Conservation (phyloP, 805 yeast species). For the Priceomyces carsonii region DNA sequence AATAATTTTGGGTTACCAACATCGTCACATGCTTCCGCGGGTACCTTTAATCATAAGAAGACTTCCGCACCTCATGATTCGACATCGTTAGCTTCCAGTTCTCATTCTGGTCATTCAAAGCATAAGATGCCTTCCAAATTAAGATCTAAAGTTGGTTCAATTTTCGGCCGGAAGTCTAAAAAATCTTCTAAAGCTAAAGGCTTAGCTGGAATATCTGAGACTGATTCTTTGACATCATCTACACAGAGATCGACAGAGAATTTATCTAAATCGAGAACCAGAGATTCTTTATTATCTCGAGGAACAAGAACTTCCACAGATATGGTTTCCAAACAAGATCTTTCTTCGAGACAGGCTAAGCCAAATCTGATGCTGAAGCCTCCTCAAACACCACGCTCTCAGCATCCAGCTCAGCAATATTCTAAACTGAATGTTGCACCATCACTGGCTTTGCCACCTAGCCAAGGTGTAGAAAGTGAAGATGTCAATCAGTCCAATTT, state of each 20-base stretch:
- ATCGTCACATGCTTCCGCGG: neutral
- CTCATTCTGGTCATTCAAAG: conserved; percentile 2
- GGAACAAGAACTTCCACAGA: conserved; percentile 4
- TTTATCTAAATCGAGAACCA: conserved; percentile 8
- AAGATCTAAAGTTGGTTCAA: conserved; percentile 73
- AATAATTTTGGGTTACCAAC: neutral
- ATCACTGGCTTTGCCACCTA: neutral
- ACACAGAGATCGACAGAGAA: conserved; percentile 6
- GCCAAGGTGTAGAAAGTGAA: neutral
- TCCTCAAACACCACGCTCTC: neutral
- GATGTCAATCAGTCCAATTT: neutral
- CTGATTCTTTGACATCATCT: conserved; percentile 23
- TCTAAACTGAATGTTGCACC: neutral
- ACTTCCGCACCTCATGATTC: conserved; percentile 3
- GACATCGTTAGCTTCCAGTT: conserved; percentile 5
- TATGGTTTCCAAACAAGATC: neutral
- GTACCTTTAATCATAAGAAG: conserved; percentile 1
- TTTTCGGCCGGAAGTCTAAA: conserved; percentile 64
- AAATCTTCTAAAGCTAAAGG: conserved; percentile 17
- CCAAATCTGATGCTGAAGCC: neutral
- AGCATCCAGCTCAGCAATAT: neutral
- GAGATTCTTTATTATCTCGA: conserved; percentile 13
- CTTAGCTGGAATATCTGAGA: conserved; percentile 29
- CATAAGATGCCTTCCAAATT: conserved; percentile 41
- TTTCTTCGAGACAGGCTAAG: neutral